A percentile compares a stretch with the other conserved stretches of the same genome.
Evolutionary conservation across 371 early-diverging fungal species (phyloP).

Genomic region (Gilbertella persicaria): DNA sequence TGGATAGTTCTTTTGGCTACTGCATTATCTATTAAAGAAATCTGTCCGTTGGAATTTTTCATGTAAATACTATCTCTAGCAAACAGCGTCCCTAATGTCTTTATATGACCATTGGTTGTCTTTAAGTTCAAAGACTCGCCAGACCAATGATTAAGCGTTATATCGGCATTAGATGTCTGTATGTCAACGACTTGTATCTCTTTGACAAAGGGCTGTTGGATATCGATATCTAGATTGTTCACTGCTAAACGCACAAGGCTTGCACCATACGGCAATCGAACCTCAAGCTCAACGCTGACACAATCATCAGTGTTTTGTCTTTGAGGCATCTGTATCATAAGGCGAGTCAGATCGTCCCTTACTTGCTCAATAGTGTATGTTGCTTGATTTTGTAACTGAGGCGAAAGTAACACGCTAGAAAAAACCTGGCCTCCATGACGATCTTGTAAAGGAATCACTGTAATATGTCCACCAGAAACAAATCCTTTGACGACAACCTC

Average conservation of each 20-base stretch:
- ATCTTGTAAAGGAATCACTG: conserved; percentile 7
- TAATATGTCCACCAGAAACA: conserved; percentile 8
- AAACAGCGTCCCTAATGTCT: conserved; percentile 6
- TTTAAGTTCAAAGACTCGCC: conserved; percentile 9
- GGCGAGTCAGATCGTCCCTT: neutral
- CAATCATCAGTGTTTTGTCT: conserved; percentile 7
- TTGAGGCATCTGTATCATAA: conserved; percentile 5
- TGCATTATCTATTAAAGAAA: neutral
- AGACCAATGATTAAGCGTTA: conserved; percentile 10
- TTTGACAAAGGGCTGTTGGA: neutral
- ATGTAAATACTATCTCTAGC: conserved; percentile 3
- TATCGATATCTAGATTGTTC: conserved; percentile 8
- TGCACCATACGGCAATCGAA: conserved; percentile 15
- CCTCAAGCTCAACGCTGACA: conserved; percentile 12
- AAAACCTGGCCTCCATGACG: conserved; percentile 8
- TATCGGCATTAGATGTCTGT: conserved; percentile 2
- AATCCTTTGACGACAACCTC: conserved; percentile 10
- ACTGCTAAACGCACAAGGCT: neutral
- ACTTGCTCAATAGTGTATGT: conserved; percentile 2
- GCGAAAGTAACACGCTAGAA: conserved; percentile 1
- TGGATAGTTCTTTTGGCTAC: neutral
- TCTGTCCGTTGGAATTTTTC: conserved; percentile 6
- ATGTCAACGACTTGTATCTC: neutral
- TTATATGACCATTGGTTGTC: conserved; percentile 13
- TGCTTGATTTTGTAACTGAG: conserved; percentile 2